phyloP scores from a whole-genome alignment of 2,329 filamentous ascomycete species.

The Ophiostoma piceae region DNA sequence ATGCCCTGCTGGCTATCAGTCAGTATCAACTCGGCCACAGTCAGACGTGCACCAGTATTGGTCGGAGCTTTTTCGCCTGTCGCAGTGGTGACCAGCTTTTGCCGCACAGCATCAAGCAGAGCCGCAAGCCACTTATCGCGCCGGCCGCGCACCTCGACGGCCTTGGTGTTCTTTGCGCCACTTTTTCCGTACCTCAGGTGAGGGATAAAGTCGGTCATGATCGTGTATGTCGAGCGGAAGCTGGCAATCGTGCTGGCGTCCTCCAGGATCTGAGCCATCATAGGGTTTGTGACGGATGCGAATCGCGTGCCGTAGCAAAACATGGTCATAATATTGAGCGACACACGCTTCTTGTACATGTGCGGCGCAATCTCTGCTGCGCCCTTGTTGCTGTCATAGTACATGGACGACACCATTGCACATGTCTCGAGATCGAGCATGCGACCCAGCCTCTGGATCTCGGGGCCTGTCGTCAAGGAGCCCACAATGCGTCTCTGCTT shows the following conservation, averaged over 20 bases:
- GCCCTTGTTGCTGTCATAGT: neutral
- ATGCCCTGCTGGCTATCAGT: neutral
- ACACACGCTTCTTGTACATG: neutral
- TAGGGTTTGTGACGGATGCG: conserved; percentile 73
- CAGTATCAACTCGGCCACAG: neutral
- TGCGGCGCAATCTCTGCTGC: neutral
- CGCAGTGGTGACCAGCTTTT: neutral
- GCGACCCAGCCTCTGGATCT: neutral
- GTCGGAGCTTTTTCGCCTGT: neutral
- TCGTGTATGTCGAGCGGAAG: conserved; percentile 70
- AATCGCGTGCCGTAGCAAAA: conserved; percentile 70
- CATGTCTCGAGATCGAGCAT: neutral
- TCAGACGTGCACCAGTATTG: neutral
- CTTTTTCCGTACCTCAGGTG: conserved; percentile 50
- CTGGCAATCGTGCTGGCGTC: conserved; percentile 72
- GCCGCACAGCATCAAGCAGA: conserved; percentile 42
- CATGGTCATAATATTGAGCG: conserved; percentile 58
- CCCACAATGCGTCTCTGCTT: conserved; percentile 52
- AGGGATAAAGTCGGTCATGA: conserved; percentile 62
- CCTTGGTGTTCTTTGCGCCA: conserved; percentile 56
- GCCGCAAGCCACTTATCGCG: conserved; percentile 49
- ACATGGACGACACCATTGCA: neutral
- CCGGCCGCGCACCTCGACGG: conserved; percentile 60
- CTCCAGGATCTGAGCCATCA: conserved; percentile 70
- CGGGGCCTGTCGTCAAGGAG: neutral